These are phyloP conservation scores for Porogramme epimiltina DNA, from an alignment of 1,284 basidiomycete genomes.

Conservation along the genomic window DNA sequence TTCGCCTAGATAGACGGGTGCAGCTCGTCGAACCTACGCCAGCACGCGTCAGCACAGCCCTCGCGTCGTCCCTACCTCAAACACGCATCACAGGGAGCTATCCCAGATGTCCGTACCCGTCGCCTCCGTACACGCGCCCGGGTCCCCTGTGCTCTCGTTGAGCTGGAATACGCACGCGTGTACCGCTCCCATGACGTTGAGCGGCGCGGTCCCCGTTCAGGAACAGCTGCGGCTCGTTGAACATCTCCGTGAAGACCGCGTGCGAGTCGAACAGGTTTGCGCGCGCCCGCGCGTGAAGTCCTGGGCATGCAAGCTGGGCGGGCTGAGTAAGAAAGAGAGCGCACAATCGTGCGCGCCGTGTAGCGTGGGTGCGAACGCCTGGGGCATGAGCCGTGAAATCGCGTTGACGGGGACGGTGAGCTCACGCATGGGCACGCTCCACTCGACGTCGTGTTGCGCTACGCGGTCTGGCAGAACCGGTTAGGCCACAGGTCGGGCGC, in stretches of 20 bases:
- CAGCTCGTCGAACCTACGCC: too few relatives aligned
- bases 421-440: constrained; percentile 34
- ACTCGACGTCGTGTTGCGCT: constrained; percentile 24
- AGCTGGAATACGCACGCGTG: constrained; percentile 1
- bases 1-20: too few relatives aligned
- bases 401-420: constrained; percentile 35
- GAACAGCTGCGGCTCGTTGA: constrained; percentile 45
- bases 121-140: constrained; percentile 41
- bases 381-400: constrained; percentile 31
- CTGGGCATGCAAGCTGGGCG: too few relatives aligned
- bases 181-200: constrained; percentile 48
- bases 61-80: too few relatives aligned
- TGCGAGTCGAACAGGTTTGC: constrained; percentile 53
- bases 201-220: constrained; percentile 58
- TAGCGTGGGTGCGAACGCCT: constrained; percentile 29
- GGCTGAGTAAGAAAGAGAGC: neutral
- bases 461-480: constrained; percentile 23
- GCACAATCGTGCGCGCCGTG: constrained; percentile 36
- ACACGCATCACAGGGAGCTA: constrained; percentile 52
- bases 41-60: too few relatives aligned
- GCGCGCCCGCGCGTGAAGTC: too few relatives aligned
- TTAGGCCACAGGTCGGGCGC: constrained; percentile 28
- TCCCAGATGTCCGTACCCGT: constrained; percentile 47
- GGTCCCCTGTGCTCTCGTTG: constrained; percentile 10
- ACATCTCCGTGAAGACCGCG: constrained; percentile 53